Percentiles rank a stretch among this genome's conserved stretches.
Evolutionary conservation across 2,329 filamentous ascomycete genomes (phyloP).

Genomic region (Botrytis medusae): DNA sequence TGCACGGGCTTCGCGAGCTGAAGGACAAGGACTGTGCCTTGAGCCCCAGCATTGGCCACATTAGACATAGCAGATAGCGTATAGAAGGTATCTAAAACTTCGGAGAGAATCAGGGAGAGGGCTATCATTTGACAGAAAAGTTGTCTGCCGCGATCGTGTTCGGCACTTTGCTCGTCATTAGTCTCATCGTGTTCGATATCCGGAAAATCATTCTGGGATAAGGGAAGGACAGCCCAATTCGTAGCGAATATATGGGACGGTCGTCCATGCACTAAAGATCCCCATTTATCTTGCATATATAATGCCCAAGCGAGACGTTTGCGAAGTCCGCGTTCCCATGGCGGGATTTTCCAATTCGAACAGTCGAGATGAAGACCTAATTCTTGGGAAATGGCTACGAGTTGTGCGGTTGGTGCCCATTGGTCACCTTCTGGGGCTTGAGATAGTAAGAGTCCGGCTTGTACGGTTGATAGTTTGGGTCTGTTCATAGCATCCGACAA

Average conservation of each 20-base stretch:
- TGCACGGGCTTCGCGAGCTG: constrained; percentile 79
- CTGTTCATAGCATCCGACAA: constrained; percentile 75
- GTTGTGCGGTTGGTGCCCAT: constrained; percentile 81
- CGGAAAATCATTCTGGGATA: constrained; percentile 69
- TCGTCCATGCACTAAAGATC: constrained; percentile 77
- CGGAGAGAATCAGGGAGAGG: constrained; percentile 72
- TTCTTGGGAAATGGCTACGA: constrained; percentile 85
- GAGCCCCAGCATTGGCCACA: constrained; percentile 63
- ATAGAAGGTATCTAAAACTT: constrained; percentile 82
- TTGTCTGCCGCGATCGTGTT: constrained; percentile 66
- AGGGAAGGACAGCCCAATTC: constrained; percentile 74
- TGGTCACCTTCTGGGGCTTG: constrained; percentile 76
- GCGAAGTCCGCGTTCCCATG: constrained; percentile 81
- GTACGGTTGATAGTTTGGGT: constrained; percentile 78
- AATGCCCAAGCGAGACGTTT: constrained; percentile 87
- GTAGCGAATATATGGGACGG: constrained; percentile 70
- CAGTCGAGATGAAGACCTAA: constrained; percentile 88
- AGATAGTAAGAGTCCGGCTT: constrained; percentile 72
- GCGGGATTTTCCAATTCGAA: constrained; percentile 80
- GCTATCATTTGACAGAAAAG: constrained; percentile 75
- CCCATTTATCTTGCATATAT: constrained; percentile 96
- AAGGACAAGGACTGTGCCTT: constrained; percentile 71
- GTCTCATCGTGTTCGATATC: constrained; percentile 68
- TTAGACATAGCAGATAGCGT: constrained; percentile 73
- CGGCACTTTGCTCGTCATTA: constrained; percentile 57